Conservation (phyloP, 2,329 filamentous ascomycete genomes). For the Aureobasidium sp. region DNA sequence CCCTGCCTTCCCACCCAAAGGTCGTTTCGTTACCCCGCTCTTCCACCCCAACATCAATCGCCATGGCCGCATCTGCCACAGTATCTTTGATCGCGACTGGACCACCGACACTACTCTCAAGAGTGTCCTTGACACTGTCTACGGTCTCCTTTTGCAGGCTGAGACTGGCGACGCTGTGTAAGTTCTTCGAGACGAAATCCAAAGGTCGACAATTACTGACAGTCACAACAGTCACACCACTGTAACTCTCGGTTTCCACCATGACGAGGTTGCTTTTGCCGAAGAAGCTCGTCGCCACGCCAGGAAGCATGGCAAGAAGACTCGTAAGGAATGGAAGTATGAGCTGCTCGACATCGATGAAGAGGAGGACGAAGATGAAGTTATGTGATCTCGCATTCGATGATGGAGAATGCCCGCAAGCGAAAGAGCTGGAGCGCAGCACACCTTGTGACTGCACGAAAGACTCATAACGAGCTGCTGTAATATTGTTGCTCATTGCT, state of each 20-base stretch:
- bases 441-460: neutral
- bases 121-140: conserved; percentile 30
- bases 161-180: conserved; percentile 28
- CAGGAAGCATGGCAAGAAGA: conserved; percentile 27
- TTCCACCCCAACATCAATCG: conserved; percentile 35
- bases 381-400: too few relatives aligned
- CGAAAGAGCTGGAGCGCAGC: neutral
- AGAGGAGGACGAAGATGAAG: neutral
- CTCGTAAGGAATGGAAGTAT: conserved; percentile 25
- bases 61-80: conserved; percentile 33
- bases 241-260: conserved; percentile 29
- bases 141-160: conserved; percentile 29
- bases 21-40: conserved; percentile 32
- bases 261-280: conserved; percentile 29
- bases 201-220: neutral
- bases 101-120: conserved; percentile 29
- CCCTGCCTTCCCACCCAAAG: conserved; percentile 30
- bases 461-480: too few relatives aligned
- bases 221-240: conserved; percentile 21
- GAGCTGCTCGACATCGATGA: conserved; percentile 17
- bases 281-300: conserved; percentile 27
- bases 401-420: too few relatives aligned
- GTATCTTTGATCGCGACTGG: conserved; percentile 32
- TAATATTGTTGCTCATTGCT: neutral
- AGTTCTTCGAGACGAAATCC: neutral